Evolutionary conservation across 331 rosid species (phyloP).

Genomic region (Quercus tomentella): DNA sequence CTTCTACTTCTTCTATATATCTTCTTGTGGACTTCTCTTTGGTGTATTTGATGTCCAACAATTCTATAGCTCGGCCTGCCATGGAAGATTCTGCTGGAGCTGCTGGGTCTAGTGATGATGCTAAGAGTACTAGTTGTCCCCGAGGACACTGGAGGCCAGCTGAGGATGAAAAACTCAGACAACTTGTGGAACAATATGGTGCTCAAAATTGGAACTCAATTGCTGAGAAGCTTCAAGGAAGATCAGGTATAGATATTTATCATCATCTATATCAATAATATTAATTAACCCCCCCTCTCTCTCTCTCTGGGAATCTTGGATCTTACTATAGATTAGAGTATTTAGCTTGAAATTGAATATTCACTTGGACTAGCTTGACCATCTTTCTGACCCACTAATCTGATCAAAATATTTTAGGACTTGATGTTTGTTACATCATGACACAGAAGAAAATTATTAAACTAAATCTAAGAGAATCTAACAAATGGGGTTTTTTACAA

Average conservation of each 20-base stretch:
- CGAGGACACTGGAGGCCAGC: slow-evolving; percentile 96
- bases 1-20: slow-evolving; percentile 29
- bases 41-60: slow-evolving; percentile 38
- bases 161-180: slow-evolving; percentile 78
- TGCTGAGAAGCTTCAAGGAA: slow-evolving; percentile 92
- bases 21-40: slow-evolving; percentile 34
- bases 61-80: slow-evolving; percentile 18
- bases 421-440: not conserved
- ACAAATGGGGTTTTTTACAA: not conserved
- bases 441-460: not conserved
- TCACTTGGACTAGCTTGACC: not conserved
- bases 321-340: not conserved
- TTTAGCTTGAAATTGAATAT: not conserved
- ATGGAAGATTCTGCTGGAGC: slow-evolving; percentile 56
- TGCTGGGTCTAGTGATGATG: slow-evolving; percentile 42
- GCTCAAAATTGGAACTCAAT: slow-evolving; percentile 96
- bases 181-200: slow-evolving; percentile 73
- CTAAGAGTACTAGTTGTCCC: slow-evolving; percentile 43
- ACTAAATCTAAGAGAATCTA: not conserved
- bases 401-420: not conserved
- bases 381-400: not conserved
- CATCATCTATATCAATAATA: too few relatives aligned
- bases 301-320: not conserved
- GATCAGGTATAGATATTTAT: slow-evolving; percentile 59
- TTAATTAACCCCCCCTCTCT: not conserved